Percentiles rank a stretch among this genome's conserved stretches.
phyloP scores from a whole-genome alignment of 495 filamentous ascomycete genomes.

The Podospora fimiseda region DNA sequence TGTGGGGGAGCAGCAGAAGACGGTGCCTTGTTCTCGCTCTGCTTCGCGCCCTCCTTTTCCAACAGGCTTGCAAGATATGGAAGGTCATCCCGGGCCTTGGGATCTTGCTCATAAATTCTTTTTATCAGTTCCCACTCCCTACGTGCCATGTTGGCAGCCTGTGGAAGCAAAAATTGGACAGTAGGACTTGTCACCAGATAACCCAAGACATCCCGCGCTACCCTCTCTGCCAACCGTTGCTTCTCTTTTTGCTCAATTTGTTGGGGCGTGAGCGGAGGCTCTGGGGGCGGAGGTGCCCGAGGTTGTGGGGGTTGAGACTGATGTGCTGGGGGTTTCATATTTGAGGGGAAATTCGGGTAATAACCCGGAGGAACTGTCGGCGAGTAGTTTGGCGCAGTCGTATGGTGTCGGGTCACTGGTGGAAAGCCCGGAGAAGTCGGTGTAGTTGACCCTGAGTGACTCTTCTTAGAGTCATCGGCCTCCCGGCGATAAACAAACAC shows the following conservation, averaged over 20 bases:
- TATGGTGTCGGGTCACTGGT: conserved; percentile 27
- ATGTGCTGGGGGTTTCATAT: conserved; percentile 23
- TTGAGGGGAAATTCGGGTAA: conserved; percentile 29
- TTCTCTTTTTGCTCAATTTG: conserved; percentile 35
- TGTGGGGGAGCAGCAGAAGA: not conserved
- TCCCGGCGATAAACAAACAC: conserved; percentile 62
- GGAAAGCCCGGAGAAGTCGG: conserved; percentile 14
- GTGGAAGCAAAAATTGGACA: conserved; percentile 59
- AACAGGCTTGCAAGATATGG: conserved; percentile 42
- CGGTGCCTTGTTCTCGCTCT: not conserved
- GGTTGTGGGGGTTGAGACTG: conserved; percentile 27
- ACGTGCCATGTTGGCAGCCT: conserved; percentile 55
- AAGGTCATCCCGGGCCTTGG: conserved; percentile 40
- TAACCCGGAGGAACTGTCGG: conserved; percentile 43
- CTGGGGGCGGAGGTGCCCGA: conserved; percentile 22
- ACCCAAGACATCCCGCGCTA: conserved; percentile 55
- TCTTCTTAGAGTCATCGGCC: conserved; percentile 32
- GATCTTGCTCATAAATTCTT: conserved; percentile 50
- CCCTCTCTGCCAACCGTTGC: conserved; percentile 39
- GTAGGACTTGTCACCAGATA: conserved; percentile 53
- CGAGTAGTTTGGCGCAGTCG: conserved; percentile 40
- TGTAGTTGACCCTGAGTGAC: conserved; percentile 14
- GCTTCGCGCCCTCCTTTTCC: conserved; percentile 31
- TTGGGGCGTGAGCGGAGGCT: conserved; percentile 1
- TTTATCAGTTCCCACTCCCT: conserved; percentile 60